phyloP scores from a whole-genome alignment of 305 asterid genomes.

The Fraxinus xanthoxyloides region DNA sequence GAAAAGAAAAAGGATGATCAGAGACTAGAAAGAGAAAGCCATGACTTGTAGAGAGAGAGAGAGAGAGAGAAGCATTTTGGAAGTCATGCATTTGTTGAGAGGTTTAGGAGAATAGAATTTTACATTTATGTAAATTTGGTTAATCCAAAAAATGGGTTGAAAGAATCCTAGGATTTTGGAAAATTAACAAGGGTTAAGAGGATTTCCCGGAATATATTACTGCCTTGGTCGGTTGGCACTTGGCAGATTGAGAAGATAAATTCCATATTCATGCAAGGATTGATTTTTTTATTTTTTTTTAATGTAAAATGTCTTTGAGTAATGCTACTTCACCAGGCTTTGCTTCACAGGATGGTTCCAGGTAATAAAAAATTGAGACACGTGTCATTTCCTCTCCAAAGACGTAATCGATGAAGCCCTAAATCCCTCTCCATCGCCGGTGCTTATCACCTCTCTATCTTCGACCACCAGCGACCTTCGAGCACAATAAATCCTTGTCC shows the following conservation, averaged over 20 bases:
- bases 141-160: neutral
- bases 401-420: no score
- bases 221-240: neutral
- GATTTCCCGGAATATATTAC: neutral
- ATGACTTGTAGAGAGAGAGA: neutral
- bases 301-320: no score
- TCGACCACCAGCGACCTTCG: no score
- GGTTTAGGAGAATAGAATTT: neutral
- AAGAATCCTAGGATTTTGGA: neutral
- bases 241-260: neutral
- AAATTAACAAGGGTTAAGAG: neutral
- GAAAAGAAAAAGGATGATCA: neutral
- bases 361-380: no score
- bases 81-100: neutral
- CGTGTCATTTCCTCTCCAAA: no score
- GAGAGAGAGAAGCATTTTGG: neutral
- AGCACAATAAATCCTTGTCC: no score
- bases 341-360: no score
- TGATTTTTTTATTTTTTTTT: neutral
- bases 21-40: neutral
- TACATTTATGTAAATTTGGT: neutral
- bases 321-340: no score
- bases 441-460: no score
- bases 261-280: neutral
- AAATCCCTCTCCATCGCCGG: no score